phyloP scores from a whole-genome alignment of 352 stramenopile genomes.

The Chrysophaeum taylorii region DNA sequence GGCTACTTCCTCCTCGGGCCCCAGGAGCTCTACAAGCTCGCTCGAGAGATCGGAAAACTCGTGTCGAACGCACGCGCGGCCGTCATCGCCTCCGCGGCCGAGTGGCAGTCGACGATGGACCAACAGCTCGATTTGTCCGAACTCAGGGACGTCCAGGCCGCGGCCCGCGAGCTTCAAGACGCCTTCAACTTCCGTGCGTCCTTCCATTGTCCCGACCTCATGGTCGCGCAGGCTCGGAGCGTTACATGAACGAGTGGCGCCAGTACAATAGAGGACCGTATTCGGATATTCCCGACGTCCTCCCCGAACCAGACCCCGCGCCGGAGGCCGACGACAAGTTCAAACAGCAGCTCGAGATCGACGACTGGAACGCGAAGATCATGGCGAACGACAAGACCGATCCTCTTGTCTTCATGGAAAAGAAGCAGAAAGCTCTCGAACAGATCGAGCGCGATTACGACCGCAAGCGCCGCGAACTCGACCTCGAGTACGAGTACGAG shows the following conservation, averaged over 20 bases:
- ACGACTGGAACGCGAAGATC: constrained; percentile 22
- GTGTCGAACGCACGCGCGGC: background rate
- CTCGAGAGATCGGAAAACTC: constrained; percentile 18
- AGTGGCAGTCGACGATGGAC: constrained; percentile 11
- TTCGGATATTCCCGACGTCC: too few relatives aligned
- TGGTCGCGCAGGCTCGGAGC: too few relatives aligned
- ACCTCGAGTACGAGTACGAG: constrained; percentile 11
- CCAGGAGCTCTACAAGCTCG: constrained; percentile 15
- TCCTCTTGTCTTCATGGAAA: too few relatives aligned
- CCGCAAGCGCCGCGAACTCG: background rate
- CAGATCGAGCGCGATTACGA: constrained; percentile 7
- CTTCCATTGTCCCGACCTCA: too few relatives aligned
- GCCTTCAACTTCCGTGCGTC: constrained; percentile 14
- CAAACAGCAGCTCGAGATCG: constrained; percentile 15
- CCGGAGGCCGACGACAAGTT: too few relatives aligned
- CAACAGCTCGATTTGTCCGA: background rate
- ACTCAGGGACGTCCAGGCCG: background rate
- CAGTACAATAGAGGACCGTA: too few relatives aligned
- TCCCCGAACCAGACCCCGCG: too few relatives aligned
- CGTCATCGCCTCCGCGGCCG: constrained; percentile 1
- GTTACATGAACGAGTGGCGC: constrained; percentile 6
- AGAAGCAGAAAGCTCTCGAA: background rate
- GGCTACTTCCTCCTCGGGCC: constrained; percentile 19
- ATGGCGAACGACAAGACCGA: background rate
- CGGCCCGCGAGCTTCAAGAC: constrained; percentile 10